Percentiles rank a stretch among this genome's conserved stretches.
These are phyloP conservation scores for Dalbergia oliveri DNA, from an alignment of 306 rosid species.

Conservation along the genomic window DNA sequence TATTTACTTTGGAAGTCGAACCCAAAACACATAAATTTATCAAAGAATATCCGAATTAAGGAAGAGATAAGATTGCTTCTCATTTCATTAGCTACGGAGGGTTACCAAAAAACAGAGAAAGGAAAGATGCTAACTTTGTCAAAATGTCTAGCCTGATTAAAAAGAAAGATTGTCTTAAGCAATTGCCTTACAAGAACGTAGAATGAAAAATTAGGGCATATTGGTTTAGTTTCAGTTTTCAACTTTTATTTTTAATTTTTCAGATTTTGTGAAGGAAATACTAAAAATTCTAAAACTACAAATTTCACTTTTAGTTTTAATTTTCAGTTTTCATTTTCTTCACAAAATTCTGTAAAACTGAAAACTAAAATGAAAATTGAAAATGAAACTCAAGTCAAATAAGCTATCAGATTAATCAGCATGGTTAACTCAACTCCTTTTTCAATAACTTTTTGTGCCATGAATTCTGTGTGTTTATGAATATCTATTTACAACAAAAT, in stretches of 20 bases:
- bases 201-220: neutral
- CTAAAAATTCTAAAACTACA: no score
- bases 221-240: no score
- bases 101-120: conserved; percentile 2
- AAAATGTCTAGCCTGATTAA: neutral
- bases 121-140: conserved; percentile 9
- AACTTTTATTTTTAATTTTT: no score
- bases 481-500: conserved; percentile 15
- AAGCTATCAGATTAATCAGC: neutral
- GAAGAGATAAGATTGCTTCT: conserved; percentile 17
- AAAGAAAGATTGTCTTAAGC: conserved; percentile 16
- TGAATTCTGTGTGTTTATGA: neutral
- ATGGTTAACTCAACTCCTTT: conserved; percentile 1
- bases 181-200: neutral
- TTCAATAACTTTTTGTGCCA: conserved; percentile 1
- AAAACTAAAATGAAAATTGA: no score
- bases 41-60: conserved; percentile 29
- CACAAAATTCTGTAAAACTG: no score
- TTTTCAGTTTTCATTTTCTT: no score
- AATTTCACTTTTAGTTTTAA: no score
- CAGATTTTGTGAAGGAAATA: no score
- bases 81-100: neutral
- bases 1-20: no score
- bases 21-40: neutral
- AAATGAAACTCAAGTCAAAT: no score